phyloP scores from a whole-genome alignment of 352 stramenopile genomes.

The Phytophthora sansomeana region DNA sequence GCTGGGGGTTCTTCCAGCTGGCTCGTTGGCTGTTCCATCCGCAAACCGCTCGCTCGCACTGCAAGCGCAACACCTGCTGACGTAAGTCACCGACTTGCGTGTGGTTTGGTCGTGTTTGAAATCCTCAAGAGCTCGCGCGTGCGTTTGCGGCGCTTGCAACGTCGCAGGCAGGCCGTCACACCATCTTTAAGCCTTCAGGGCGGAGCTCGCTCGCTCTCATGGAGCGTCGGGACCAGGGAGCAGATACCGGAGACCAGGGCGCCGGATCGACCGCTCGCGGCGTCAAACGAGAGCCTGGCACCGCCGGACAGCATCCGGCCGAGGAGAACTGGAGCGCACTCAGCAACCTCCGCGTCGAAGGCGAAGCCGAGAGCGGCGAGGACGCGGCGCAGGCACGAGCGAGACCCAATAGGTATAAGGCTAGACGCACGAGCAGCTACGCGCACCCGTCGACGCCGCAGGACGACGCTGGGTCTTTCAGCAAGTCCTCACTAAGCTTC shows the following conservation, averaged over 20 bases:
- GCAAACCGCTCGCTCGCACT: not conserved
- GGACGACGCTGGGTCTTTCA: conserved; percentile 33
- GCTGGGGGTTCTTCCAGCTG: conserved; percentile 32
- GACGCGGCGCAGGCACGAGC: conserved; percentile 13
- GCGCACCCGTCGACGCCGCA: conserved; percentile 18
- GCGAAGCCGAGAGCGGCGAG: conserved; percentile 22
- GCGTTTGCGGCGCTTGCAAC: conserved; percentile 11
- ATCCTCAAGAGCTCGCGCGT: conserved; percentile 18
- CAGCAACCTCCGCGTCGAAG: conserved; percentile 47
- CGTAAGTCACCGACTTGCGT: conserved; percentile 33
- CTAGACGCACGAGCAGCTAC: conserved; percentile 31
- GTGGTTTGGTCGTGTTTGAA: conserved; percentile 35
- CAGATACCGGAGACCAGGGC: conserved; percentile 18
- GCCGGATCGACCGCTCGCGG: not conserved
- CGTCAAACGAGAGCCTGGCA: conserved; percentile 16
- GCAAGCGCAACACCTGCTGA: conserved; percentile 16
- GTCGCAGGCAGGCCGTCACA: conserved; percentile 25
- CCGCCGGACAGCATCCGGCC: conserved; percentile 4
- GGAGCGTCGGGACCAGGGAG: conserved; percentile 15
- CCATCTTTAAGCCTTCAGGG: conserved; percentile 13
- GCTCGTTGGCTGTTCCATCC: conserved; percentile 23
- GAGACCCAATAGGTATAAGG: conserved; percentile 33
- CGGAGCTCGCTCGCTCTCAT: conserved; percentile 3
- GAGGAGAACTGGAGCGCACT: conserved; percentile 56
- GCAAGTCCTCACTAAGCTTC: conserved; percentile 79